Base-by-base conservation (phyloP, 768 basidiomycete species). In the Boletus pseudopeckii region DNA sequence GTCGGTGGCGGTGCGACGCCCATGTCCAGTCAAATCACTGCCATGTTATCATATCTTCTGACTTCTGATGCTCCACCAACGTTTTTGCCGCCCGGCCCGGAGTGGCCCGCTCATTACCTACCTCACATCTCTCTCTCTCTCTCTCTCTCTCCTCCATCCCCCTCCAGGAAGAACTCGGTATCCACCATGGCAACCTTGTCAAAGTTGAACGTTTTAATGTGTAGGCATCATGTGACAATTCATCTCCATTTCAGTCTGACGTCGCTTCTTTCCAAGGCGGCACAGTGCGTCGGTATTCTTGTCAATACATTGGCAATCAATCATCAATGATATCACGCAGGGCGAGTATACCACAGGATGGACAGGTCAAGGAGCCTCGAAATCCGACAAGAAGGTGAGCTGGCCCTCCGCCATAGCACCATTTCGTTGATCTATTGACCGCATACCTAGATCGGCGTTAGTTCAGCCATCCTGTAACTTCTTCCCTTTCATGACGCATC, bases 281-380 rank as follows among this genome's bases (percentile, higher is more conserved):
- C 46, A 75, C 75, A 47, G 74, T 76, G 60, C 50, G 75, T 66
- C 20, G 9, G 33, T 24, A 38, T 48, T 22, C 43, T 41, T 28
- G 38, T 4, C 5, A 7, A 33, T 32, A 18, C 13, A 17, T 15
- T 24, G 10, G 17, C 53, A 43, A 20, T 24, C 22, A 33, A 52
- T 53, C 39, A 39, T 48, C 48, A 34, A 36, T 37, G 20, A 53
- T 34, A 32, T 34, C 20, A 36, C 24, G 4, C 49, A 82, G 84
- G 90, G 90, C 40, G 91, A 95, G 75, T 96, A 96, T 69, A 96
- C 93, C 57, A 96, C 93, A 48, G 93, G 94, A 68, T 96, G 90
- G 90, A 92, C 90, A 10, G 85, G 84, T 13, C 83, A 88, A 36
- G 93, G 93, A n/a, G 91, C 90, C 40, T 95, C 92, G 15, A 91